Evolutionary conservation across 228 moss, liverwort and hornwort genomes (phyloP).

Genomic region (Sphagnum magellanicum): DNA sequence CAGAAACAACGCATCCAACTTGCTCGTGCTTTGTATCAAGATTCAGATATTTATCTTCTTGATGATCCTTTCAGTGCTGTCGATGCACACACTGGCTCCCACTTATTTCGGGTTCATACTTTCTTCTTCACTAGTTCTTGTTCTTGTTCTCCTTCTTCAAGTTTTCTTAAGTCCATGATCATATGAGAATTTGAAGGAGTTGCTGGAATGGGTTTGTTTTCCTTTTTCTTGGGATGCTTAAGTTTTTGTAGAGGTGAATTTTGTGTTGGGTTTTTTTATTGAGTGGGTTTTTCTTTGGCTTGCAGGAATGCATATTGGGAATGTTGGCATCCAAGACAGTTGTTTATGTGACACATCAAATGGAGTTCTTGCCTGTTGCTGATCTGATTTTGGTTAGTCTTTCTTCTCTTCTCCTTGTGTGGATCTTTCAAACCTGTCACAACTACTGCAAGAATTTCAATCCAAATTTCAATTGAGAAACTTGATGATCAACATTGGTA

Average conservation of each 20-base stretch:
- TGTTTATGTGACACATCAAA: slow-evolving; percentile 28
- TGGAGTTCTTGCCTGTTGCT: slow-evolving; percentile 19
- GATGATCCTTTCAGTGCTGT: slow-evolving; percentile 61
- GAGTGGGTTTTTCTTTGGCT: not conserved
- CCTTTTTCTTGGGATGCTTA: not conserved
- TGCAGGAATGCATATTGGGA: slow-evolving; percentile 26
- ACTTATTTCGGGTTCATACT: slow-evolving; percentile 25
- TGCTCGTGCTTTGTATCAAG: slow-evolving; percentile 44
- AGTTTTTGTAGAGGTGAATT: not conserved
- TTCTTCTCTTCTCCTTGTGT: not conserved
- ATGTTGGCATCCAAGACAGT: slow-evolving; percentile 22
- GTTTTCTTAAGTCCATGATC: too few relatives aligned
- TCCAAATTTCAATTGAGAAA: slow-evolving; percentile 5
- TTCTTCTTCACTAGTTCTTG: not conserved
- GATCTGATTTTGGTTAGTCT: slow-evolving; percentile 20
- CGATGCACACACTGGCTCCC: slow-evolving; percentile 48
- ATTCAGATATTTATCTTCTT: slow-evolving; percentile 43
- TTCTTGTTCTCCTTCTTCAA: not conserved
- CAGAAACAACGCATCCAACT: slow-evolving; percentile 50
- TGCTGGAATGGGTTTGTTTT: too few relatives aligned
- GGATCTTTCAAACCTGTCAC: not conserved
- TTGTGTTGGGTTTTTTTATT: not conserved
- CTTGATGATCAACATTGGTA: slow-evolving; percentile 4
- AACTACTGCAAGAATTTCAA: not conserved
- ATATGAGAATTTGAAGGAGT: too few relatives aligned